Percentiles rank a stretch among this genome's conserved stretches.
Conservation (phyloP, 768 basidiomycete species). For the Pisolithus albus region DNA sequence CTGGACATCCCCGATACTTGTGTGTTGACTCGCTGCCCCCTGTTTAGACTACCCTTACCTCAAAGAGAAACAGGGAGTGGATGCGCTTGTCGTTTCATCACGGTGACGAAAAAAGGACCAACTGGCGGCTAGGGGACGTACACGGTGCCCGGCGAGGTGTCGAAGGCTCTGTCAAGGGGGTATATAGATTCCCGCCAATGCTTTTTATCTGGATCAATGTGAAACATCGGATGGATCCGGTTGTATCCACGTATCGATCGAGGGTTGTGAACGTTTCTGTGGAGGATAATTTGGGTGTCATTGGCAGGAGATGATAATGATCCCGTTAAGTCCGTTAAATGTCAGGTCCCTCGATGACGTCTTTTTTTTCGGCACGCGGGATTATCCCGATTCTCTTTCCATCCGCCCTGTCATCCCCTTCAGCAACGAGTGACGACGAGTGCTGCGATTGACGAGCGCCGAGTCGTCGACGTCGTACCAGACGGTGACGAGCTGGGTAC, state of each 20-base stretch:
- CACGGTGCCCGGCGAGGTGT: too few species aligned
- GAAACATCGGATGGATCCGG: background rate
- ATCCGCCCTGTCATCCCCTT: background rate
- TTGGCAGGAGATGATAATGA: constrained; percentile 6
- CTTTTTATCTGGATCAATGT: too few species aligned
- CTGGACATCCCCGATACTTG: too few species aligned
- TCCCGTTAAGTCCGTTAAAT: constrained; percentile 14
- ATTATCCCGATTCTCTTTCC: constrained; percentile 6
- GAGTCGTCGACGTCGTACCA: background rate
- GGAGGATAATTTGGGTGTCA: constrained; percentile 5
- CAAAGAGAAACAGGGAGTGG: too few species aligned
- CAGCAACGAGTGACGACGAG: too few species aligned
- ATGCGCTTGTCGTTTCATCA: too few species aligned
- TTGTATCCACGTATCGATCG: background rate
- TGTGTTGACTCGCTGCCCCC: too few species aligned
- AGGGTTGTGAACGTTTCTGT: background rate
- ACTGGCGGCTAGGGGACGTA: too few species aligned
- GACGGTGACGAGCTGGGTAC: background rate
- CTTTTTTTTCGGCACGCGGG: constrained; percentile 14
- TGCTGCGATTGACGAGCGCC: background rate
- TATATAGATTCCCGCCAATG: too few species aligned
- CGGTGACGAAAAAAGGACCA: too few species aligned
- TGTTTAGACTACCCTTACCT: too few species aligned
- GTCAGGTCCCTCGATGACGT: constrained; percentile 16
- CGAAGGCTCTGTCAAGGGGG: too few species aligned